phyloP scores from a whole-genome alignment of 257 asterid species.

The Nicotiana tabacum region DNA sequence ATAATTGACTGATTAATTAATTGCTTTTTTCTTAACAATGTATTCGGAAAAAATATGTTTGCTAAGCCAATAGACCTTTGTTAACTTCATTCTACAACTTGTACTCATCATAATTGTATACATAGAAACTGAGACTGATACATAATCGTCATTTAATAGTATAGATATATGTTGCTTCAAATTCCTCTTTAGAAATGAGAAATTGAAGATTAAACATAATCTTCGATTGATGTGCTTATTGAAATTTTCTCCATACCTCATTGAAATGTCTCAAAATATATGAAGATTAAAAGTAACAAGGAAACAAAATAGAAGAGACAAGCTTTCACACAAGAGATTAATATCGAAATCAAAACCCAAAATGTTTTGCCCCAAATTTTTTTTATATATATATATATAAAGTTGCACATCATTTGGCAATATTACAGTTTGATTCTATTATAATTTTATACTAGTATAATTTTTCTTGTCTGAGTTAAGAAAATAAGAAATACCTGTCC shows the following conservation, averaged over 20 bases:
- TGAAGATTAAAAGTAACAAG: not conserved
- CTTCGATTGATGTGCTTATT: not conserved
- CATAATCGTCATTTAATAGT: not conserved
- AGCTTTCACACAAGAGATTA: too few relatives aligned
- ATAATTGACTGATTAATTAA: too few relatives aligned
- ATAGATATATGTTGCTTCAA: not conserved
- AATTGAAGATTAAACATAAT: not conserved
- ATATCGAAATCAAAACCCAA: too few relatives aligned
- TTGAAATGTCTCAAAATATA: not conserved
- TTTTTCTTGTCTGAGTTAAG: too few relatives aligned
- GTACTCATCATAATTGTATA: not conserved
- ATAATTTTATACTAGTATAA: too few relatives aligned
- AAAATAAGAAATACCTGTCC: slow-evolving; percentile 48
- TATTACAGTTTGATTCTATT: too few relatives aligned
- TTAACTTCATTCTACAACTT: not conserved
- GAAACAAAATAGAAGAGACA: too few relatives aligned
- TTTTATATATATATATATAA: too few relatives aligned
- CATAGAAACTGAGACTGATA: not conserved
- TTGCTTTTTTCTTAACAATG: too few relatives aligned
- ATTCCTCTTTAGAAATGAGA: not conserved
- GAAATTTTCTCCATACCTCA: not conserved
- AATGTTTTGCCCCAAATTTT: too few relatives aligned
- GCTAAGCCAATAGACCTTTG: not conserved
- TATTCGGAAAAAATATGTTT: too few relatives aligned
- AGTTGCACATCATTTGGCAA: too few relatives aligned